Evolutionary conservation across 345 rosid species (phyloP).

Genomic region (Erysimum cheiranthoides): DNA sequence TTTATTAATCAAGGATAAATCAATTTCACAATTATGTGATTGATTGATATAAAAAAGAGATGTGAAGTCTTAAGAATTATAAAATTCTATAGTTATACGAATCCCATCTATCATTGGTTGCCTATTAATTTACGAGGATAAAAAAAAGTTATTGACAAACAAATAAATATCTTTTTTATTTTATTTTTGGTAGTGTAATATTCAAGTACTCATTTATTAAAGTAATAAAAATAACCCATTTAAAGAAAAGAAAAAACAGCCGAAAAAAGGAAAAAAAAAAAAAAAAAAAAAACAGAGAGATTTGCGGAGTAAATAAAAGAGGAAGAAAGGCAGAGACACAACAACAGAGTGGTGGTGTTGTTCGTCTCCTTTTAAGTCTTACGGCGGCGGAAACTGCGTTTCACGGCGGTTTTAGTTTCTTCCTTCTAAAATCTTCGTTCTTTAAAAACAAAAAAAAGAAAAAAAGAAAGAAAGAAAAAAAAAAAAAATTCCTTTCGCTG

Average conservation of each 20-base stretch:
- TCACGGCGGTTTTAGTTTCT: conserved; percentile 42
- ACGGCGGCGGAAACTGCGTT: conserved; percentile 64
- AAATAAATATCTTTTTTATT: neutral
- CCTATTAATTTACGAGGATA: neutral
- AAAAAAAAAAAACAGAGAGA: conserved; percentile 23
- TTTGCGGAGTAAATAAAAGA: conserved; percentile 35
- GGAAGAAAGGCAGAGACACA: conserved; percentile 30
- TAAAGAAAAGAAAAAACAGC: neutral
- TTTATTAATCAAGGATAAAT: too few relatives aligned
- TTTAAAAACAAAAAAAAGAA: conserved; percentile 29
- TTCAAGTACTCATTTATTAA: conserved; percentile 26
- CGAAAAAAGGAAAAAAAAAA: neutral
- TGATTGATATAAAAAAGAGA: neutral
- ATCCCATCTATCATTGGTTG: conserved; percentile 24
- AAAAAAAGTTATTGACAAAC: neutral
- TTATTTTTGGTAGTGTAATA: neutral
- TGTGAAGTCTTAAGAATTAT: neutral
- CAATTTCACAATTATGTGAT: neutral
- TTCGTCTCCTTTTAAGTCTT: conserved; percentile 42
- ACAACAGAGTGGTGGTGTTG: conserved; percentile 44
- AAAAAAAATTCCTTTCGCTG: conserved; percentile 36
- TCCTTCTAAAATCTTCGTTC: conserved; percentile 1
- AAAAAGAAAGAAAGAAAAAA: conserved; percentile 30
- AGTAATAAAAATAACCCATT: conserved; percentile 4
- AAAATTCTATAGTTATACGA: neutral